Evolutionary conservation across 1,284 basidiomycete species (phyloP).

Genomic region (Ceratobasidium sp.): DNA sequence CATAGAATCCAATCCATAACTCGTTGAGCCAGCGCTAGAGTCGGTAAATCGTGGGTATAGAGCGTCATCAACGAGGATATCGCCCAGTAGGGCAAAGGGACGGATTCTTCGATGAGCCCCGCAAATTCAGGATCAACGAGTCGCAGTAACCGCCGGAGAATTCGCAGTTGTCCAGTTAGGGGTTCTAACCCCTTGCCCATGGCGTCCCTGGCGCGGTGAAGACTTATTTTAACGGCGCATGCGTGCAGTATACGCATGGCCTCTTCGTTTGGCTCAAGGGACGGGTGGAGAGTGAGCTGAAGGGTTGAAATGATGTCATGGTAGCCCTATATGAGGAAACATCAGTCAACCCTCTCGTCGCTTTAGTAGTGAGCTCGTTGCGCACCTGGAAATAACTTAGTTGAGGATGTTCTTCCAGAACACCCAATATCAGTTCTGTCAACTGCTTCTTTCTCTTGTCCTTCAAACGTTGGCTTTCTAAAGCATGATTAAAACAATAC

Average conservation of each 20-base stretch:
- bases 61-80: conserved; percentile 91
- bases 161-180: conserved; percentile 82
- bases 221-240: conserved; percentile 78
- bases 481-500: conserved; percentile 21
- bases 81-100: conserved; percentile 86
- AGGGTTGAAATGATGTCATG: conserved; percentile 93
- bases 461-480: conserved; percentile 51
- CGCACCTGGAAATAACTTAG: conserved; percentile 88
- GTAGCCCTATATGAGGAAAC: conserved; percentile 72
- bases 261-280: conserved; percentile 36
- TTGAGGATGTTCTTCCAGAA: conserved; percentile 79
- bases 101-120: conserved; percentile 72
- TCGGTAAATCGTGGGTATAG: conserved; percentile 91
- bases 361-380: conserved; percentile 17
- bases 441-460: conserved; percentile 75
- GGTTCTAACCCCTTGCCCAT: conserved; percentile 90
- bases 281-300: conserved; percentile 76
- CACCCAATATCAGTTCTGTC: conserved; percentile 77
- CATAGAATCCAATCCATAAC: conserved; percentile 90
- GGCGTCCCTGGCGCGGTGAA: conserved; percentile 87
- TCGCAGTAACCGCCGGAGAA: conserved; percentile 77
- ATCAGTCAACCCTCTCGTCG: background rate
- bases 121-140: conserved; percentile 81
- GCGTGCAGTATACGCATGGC: conserved; percentile 64
- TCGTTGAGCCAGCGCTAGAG: conserved; percentile 85